Conservation (phyloP, 306 rosid species). For the Purshia tridentata region DNA sequence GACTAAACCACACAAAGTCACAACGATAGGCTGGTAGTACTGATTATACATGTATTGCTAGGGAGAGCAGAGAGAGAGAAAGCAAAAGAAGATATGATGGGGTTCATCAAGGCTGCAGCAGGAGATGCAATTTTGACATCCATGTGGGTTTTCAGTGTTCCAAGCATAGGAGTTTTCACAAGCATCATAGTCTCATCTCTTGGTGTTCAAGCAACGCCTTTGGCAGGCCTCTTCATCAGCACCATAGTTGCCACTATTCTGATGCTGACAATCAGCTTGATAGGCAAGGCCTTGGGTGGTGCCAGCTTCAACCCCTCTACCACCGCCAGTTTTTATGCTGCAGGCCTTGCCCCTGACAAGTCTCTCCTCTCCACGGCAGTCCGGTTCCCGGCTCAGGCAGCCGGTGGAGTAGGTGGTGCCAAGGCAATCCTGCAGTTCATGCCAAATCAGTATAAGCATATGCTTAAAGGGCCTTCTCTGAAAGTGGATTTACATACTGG, state of each 20-base stretch:
- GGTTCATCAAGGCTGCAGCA: slow-evolving; percentile 29
- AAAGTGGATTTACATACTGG: slow-evolving; percentile 57
- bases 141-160: slow-evolving; percentile 42
- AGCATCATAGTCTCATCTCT: slow-evolving; percentile 27
- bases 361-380: slow-evolving; percentile 40
- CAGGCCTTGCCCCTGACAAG: slow-evolving; percentile 28
- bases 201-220: slow-evolving; percentile 33
- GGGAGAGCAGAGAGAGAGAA: neutral
- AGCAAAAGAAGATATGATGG: slow-evolving; percentile 27
- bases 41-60: neutral
- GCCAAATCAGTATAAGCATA: slow-evolving; percentile 33
- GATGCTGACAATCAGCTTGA: slow-evolving; percentile 26
- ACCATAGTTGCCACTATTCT: slow-evolving; percentile 30
- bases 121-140: slow-evolving; percentile 54
- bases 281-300: slow-evolving; percentile 39
- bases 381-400: slow-evolving; percentile 50
- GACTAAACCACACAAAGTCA: neutral
- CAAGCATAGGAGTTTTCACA: slow-evolving; percentile 36
- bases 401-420: slow-evolving; percentile 46
- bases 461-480: slow-evolving; percentile 57
- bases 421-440: slow-evolving; percentile 34
- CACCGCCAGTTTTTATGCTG: slow-evolving; percentile 36
- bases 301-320: slow-evolving; percentile 57
- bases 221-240: slow-evolving; percentile 39
- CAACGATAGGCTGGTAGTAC: neutral